Base-by-base conservation (phyloP, 768 basidiomycete genomes). In the Psilocybe cubensis region DNA sequence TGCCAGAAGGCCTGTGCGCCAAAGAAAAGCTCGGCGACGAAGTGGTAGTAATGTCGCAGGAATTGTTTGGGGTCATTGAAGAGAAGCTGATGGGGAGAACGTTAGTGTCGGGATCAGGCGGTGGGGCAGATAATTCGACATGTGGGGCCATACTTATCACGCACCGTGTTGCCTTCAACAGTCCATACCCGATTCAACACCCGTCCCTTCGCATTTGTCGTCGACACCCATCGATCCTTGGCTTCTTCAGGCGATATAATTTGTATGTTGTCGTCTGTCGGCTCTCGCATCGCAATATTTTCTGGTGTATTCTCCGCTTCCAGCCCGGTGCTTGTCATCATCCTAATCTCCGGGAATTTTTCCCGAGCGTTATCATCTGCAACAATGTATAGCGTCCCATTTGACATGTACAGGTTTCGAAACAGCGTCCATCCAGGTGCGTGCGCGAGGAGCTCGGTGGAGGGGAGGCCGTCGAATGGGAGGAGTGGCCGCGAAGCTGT, bases 341-440 rank as follows among this genome's bases (percentile, higher is more conserved):
- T 69, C 24, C 79, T 70, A 29, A 80, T 76, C n/a, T 75, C 72
- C 0, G 80, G 79, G 48, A 79, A 79, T 5, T 50, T 58, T 28
- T 40, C 57, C 10, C 59, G 61, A 33, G 50, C 53, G 29, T 57
- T 21, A 25, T 70, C 58, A 54, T 68, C 63, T n/a, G 67, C 64
- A 54, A 94, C 77, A 66, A 94, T 81, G 71, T 82, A 86, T 44
- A 94, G 79, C 0, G 92, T 93, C 7, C 90, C 91, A 60, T 93
- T 89, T 45, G 86, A 83, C 85, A 94, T 83, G 80, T 96, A 96
- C 3, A 96, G 68, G 68, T 94, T 87, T 24, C 81, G 81, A 70
- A 92, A 92, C 28, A 94, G 72, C 0, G 94, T 94, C 92, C 93
- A 95, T 38, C 93, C 92, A 25, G 87, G 87, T 4, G 86, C 87